Evolutionary conservation across 148 eudicot genomes (phyloP).

Genomic region (Limonium bicolor): DNA sequence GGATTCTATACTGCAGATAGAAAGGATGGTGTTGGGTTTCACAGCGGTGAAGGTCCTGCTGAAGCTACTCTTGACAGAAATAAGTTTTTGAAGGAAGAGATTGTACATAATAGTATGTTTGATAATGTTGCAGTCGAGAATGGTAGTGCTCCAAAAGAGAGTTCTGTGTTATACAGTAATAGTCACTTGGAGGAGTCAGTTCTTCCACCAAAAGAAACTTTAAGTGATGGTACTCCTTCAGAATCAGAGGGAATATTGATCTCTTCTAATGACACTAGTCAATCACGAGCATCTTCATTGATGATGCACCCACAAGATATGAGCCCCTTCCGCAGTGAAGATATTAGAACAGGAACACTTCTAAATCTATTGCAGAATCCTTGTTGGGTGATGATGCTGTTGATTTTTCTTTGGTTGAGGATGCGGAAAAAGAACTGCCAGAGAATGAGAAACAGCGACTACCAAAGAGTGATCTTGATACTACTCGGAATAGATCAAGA

Average conservation of each 20-base stretch:
- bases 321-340: too few relatives aligned
- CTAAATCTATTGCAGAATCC: not conserved
- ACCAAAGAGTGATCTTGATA: conserved; percentile 8
- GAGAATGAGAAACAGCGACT: conserved; percentile 7
- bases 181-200: conserved; percentile 4
- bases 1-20: not conserved
- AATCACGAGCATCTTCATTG: not conserved
- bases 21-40: conserved; percentile 1
- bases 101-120: not conserved
- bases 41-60: conserved; percentile 5
- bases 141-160: conserved; percentile 9
- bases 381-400: not conserved
- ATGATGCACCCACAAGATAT: too few relatives aligned
- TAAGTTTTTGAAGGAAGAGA: conserved; percentile 4
- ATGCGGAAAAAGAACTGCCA: conserved; percentile 2
- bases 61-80: conserved; percentile 1
- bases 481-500: conserved; percentile 9
- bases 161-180: conserved; percentile 7
- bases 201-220: not conserved
- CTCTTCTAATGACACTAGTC: not conserved
- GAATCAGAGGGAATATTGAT: not conserved
- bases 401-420: conserved; percentile 5
- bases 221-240: not conserved
- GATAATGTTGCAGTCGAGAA: conserved; percentile 8
- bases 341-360: conserved; percentile 5